Evolutionary conservation across 2,329 filamentous ascomycete species (phyloP).

Genomic region (Aspergillus costaricaensis): DNA sequence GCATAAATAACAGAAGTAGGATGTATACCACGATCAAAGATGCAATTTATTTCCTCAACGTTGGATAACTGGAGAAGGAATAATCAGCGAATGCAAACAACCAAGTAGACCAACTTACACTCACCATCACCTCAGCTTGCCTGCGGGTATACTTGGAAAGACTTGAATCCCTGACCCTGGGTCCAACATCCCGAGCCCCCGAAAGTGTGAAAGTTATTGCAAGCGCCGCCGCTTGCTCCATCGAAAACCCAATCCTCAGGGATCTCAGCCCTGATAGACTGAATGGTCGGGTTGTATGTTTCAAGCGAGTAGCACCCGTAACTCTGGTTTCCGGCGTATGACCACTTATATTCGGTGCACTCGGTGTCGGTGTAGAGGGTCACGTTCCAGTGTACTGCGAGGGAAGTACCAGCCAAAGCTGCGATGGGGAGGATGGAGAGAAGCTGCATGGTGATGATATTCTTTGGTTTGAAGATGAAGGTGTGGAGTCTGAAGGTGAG

Average conservation of each 20-base stretch:
- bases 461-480: neutral
- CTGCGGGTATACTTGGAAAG: neutral
- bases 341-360: neutral
- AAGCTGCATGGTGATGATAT: neutral
- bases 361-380: neutral
- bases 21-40: no score
- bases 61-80: neutral
- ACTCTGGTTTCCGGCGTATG: neutral
- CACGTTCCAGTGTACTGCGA: neutral
- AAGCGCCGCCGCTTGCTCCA: neutral
- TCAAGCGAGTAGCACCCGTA: neutral
- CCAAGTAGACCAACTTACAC: neutral
- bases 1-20: no score
- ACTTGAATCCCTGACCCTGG: neutral
- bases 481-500: neutral
- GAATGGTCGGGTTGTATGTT: neutral
- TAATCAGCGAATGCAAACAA: neutral
- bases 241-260: neutral
- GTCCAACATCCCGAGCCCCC: neutral
- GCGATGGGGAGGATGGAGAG: neutral
- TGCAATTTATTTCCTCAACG: no score
- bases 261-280: neutral
- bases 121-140: neutral
- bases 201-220: neutral
- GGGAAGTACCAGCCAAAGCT: neutral